Evolutionary conservation across 352 stramenopile species (phyloP).

Genomic region (Globisporangium mamillatum): DNA sequence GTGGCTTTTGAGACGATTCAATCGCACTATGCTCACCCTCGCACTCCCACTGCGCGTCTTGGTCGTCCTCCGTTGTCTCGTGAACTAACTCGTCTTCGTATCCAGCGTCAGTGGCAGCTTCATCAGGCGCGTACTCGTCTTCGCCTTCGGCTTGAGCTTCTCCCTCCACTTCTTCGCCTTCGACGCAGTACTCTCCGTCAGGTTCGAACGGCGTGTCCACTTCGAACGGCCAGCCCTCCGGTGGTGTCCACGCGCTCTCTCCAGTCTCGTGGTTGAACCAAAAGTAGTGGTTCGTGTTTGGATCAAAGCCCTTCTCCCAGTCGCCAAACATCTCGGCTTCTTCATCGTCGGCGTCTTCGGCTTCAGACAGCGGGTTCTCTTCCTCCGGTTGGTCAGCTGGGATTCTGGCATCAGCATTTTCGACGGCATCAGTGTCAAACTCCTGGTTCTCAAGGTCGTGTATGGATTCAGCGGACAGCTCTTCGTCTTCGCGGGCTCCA

Average conservation of each 20-base stretch:
- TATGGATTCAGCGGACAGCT: not conserved
- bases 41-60: conserved; percentile 16
- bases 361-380: conserved; percentile 27
- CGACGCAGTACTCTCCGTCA: conserved; percentile 20
- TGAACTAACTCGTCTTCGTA: conserved; percentile 12
- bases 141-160: conserved; percentile 11
- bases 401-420: conserved; percentile 6
- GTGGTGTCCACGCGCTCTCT: conserved; percentile 76
- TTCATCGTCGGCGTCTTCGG: conserved; percentile 68
- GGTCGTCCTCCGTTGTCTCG: not conserved
- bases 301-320: conserved; percentile 86
- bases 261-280: conserved; percentile 86
- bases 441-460: not conserved
- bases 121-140: conserved; percentile 15
- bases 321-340: conserved; percentile 74
- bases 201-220: conserved; percentile 63
- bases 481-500: not conserved
- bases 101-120: not conserved
- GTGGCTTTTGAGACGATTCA: conserved; percentile 25
- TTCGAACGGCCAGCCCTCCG: conserved; percentile 72
- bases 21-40: conserved; percentile 19
- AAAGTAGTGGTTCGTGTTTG: conserved; percentile 81
- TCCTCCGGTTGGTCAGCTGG: not conserved
- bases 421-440: not conserved
- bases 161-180: conserved; percentile 16